A percentile compares a stretch with the other conserved stretches of the same genome.
These are phyloP conservation scores for Cytospora schulzeri DNA, from an alignment of 2,329 filamentous ascomycete genomes.

Conservation along the genomic window DNA sequence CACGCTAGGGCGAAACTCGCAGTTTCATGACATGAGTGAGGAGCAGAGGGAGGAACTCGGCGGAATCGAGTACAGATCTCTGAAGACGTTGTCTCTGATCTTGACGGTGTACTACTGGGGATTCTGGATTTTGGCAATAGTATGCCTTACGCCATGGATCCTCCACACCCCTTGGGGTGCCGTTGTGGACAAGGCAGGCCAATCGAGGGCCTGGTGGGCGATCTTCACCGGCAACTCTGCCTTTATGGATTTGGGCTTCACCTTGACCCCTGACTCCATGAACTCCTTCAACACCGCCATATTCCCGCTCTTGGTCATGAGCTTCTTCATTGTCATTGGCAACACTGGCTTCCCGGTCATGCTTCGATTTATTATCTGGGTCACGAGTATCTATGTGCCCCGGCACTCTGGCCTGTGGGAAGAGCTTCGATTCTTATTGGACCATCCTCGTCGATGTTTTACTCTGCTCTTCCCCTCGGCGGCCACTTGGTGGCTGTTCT, in stretches of 20 bases:
- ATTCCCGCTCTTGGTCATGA: slow-evolving; percentile 74
- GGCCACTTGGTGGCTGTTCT: slow-evolving; percentile 96
- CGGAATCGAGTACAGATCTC: slow-evolving; percentile 90
- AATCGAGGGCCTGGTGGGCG: slow-evolving; percentile 83
- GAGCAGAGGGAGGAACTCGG: slow-evolving; percentile 94
- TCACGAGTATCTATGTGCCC: slow-evolving; percentile 67
- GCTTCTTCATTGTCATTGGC: slow-evolving; percentile 88
- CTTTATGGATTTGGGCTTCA: slow-evolving; percentile 95
- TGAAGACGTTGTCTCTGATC: slow-evolving; percentile 82
- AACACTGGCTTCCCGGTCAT: slow-evolving; percentile 96
- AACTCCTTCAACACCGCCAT: slow-evolving; percentile 78
- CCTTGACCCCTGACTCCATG: slow-evolving; percentile 93
- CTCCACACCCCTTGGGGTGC: slow-evolving; percentile 62
- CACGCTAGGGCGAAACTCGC: slow-evolving; percentile 89
- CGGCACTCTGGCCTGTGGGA: slow-evolving; percentile 75
- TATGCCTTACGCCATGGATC: slow-evolving; percentile 82
- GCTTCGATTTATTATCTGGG: slow-evolving; percentile 91
- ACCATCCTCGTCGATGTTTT: slow-evolving; percentile 94
- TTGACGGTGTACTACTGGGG: slow-evolving; percentile 79
- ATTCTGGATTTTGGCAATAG: slow-evolving; percentile 76
- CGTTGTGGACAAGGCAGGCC: slow-evolving; percentile 62
- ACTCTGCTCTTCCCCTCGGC: slow-evolving; percentile 88
- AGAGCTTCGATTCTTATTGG: slow-evolving; percentile 85
- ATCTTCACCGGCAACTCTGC: slow-evolving; percentile 86
- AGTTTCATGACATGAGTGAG: slow-evolving; percentile 79